phyloP scores from a whole-genome alignment of 1,284 basidiomycete species.

The Irpex sp. region DNA sequence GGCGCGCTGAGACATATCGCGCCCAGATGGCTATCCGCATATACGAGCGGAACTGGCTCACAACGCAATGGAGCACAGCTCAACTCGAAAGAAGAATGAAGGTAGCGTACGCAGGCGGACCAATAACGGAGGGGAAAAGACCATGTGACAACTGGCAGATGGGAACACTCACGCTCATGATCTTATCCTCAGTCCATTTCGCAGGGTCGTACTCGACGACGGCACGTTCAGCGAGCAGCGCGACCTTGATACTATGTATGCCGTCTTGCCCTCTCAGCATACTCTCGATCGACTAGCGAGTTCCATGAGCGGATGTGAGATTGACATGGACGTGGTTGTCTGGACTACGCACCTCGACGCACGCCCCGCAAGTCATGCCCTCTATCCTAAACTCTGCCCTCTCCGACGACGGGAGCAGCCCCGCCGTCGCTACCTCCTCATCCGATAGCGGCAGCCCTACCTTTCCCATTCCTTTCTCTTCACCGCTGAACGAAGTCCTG shows the following conservation, averaged over 20 bases:
- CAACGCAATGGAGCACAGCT: too few species aligned
- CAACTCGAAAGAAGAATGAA: background rate
- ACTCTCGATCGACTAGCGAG: slow-evolving; percentile 81
- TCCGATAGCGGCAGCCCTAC: slow-evolving; percentile 27
- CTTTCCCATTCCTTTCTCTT: slow-evolving; percentile 18
- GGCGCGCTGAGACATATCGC: too few species aligned
- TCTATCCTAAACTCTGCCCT: slow-evolving; percentile 77
- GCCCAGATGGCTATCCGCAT: too few species aligned
- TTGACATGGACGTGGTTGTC: background rate
- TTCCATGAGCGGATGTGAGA: background rate
- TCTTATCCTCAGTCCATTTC: slow-evolving; percentile 78
- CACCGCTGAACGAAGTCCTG: slow-evolving; percentile 17
- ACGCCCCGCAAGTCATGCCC: slow-evolving; percentile 91
- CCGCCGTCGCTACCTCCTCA: slow-evolving; percentile 33
- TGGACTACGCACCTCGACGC: slow-evolving; percentile 71
- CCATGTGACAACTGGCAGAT: background rate
- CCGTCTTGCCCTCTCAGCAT: slow-evolving; percentile 85
- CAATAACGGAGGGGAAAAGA: background rate
- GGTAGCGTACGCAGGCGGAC: background rate
- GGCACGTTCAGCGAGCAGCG: slow-evolving; percentile 90
- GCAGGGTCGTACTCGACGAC: slow-evolving; percentile 85
- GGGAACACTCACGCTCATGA: slow-evolving; percentile 60
- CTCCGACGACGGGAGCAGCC: slow-evolving; percentile 25
- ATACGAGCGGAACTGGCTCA: too few species aligned
- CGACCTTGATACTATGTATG: slow-evolving; percentile 87